These are phyloP conservation scores for Phialemoniopsis sp. DNA, from an alignment of 2,329 filamentous ascomycete genomes.

Conservation along the genomic window DNA sequence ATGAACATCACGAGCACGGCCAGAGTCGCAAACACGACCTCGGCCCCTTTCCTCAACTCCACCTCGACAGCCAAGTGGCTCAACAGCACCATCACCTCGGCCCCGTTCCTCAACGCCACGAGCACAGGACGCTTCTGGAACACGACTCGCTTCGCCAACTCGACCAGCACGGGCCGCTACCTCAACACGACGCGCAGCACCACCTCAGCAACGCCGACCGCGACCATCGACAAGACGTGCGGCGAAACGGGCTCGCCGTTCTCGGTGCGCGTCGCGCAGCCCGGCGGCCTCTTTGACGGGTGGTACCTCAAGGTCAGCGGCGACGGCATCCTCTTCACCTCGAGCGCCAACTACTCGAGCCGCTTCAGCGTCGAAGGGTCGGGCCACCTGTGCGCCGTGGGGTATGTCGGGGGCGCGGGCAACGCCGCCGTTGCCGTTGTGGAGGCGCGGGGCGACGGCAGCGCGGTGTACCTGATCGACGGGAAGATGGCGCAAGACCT, in stretches of 20 bases:
- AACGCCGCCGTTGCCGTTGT: constrained; percentile 18
- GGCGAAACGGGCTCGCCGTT: constrained; percentile 17
- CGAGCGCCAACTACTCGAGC: constrained; percentile 10
- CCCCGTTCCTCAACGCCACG: constrained; percentile 1
- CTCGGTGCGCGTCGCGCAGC: constrained; percentile 17
- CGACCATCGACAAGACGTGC: constrained; percentile 15
- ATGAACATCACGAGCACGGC: background rate
- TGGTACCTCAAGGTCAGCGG: constrained; percentile 23
- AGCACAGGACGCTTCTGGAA: constrained; percentile 1
- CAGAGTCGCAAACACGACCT: background rate
- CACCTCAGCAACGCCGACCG: constrained; percentile 8
- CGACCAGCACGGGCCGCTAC: background rate
- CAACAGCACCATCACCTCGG: background rate
- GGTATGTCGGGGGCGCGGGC: constrained; percentile 9
- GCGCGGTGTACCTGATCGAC: constrained; percentile 19
- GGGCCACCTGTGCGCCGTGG: constrained; percentile 20
- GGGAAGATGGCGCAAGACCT: constrained; percentile 13
- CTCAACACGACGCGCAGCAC: constrained; percentile 6
- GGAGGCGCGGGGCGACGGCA: constrained; percentile 13
- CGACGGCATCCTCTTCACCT: constrained; percentile 19
- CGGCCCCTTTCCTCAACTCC: background rate
- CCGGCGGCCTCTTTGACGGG: constrained; percentile 19
- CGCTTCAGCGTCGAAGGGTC: constrained; percentile 17
- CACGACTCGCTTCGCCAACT: constrained; percentile 3
- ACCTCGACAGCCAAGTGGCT: background rate